Evolutionary conservation across 2,329 filamentous ascomycete genomes (phyloP).

Genomic region (Graphiopsis chlorocephala): DNA sequence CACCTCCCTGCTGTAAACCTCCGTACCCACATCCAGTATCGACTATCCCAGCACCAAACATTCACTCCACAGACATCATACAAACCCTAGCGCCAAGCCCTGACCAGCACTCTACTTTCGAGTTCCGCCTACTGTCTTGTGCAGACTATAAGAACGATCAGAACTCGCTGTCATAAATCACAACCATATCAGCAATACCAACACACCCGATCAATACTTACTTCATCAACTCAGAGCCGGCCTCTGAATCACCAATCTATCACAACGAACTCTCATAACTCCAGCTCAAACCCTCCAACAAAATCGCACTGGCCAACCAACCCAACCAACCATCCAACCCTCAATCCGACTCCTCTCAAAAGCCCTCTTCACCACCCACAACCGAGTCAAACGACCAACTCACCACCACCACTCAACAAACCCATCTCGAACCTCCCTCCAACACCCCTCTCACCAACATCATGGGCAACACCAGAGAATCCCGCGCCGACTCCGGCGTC

Average conservation of each 20-base stretch:
- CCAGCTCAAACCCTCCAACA: not conserved
- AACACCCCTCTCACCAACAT: not conserved
- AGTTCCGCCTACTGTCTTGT: constrained; percentile 3
- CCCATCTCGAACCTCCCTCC: not conserved
- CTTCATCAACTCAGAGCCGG: not conserved
- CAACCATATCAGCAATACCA: not conserved
- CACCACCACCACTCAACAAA: not conserved
- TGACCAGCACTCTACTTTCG: constrained; percentile 8
- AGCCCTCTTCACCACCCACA: not conserved
- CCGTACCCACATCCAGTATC: constrained; percentile 14
- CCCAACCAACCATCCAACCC: not conserved
- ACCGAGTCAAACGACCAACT: not conserved
- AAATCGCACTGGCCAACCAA: constrained; percentile 5
- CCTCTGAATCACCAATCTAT: not conserved
- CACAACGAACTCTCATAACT: not conserved
- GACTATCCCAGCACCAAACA: constrained; percentile 10
- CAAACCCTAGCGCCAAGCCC: constrained; percentile 15
- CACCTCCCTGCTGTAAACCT: constrained; percentile 1
- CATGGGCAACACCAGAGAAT: constrained; percentile 7
- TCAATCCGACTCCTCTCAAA: not conserved
- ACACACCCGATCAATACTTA: not conserved
- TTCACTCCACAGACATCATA: constrained; percentile 12
- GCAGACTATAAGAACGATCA: constrained; percentile 8
- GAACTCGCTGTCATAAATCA: not conserved
- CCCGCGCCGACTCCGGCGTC: constrained; percentile 12